Evolutionary conservation across 345 rosid genomes (phyloP).

Genomic region (Salix dunnii): DNA sequence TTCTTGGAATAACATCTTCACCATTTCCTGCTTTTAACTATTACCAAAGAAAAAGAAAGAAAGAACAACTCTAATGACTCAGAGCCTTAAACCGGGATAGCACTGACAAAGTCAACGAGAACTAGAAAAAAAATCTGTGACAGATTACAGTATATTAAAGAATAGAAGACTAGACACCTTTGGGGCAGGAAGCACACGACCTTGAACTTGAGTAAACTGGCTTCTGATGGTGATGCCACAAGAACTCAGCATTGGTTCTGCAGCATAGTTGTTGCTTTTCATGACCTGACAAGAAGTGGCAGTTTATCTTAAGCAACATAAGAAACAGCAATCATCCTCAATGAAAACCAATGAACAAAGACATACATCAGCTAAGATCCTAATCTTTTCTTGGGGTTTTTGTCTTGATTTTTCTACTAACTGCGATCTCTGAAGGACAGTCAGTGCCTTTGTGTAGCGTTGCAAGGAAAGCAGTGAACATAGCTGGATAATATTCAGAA

Average conservation of each 20-base stretch:
- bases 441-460: conserved; percentile 79
- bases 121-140: neutral
- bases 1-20: conserved; percentile 27
- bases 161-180: conserved; percentile 33
- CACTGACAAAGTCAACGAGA: neutral
- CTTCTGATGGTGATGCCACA: conserved; percentile 62
- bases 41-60: neutral
- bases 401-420: conserved; percentile 90
- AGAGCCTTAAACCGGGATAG: neutral
- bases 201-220: conserved; percentile 72
- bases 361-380: conserved; percentile 19
- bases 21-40: conserved; percentile 37
- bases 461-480: conserved; percentile 73
- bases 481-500: conserved; percentile 39
- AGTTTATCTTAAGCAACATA: neutral
- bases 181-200: conserved; percentile 71
- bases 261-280: conserved; percentile 55
- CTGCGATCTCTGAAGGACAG: conserved; percentile 60
- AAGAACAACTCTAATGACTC: neutral
- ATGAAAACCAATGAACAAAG: neutral
- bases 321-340: conserved; percentile 1
- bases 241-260: conserved; percentile 60
- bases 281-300: conserved; percentile 43
- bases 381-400: conserved; percentile 86
- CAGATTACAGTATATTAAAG: neutral